Evolutionary conservation across 805 yeast genomes (phyloP).

Genomic region (Candida chauliodis): DNA sequence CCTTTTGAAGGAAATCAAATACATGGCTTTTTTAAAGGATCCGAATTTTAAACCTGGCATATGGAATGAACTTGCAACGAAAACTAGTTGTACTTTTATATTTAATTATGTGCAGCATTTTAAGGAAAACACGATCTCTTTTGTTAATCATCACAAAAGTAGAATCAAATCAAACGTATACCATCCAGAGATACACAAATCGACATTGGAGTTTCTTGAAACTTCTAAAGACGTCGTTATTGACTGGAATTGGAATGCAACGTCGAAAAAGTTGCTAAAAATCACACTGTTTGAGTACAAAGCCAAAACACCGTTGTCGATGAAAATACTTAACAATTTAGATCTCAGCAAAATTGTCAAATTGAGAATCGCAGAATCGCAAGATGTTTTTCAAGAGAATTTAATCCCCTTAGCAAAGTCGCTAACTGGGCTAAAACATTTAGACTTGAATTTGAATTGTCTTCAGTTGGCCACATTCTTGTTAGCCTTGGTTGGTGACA

Average conservation of each 20-base stretch:
- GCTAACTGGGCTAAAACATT: background rate
- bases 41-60: background rate
- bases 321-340: background rate
- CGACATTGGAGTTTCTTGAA: background rate
- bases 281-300: background rate
- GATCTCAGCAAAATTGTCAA: background rate
- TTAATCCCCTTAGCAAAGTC: background rate
- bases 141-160: background rate
- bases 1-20: background rate
- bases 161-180: background rate
- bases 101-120: background rate
- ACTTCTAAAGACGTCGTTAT: background rate
- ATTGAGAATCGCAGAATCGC: background rate
- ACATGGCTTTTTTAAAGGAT: background rate
- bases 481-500: background rate
- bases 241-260: background rate
- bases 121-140: background rate
- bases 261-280: background rate
- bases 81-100: background rate
- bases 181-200: background rate
- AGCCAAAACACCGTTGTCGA: background rate
- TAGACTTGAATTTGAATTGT: background rate
- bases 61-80: background rate
- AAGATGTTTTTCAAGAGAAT: background rate
- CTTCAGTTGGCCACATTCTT: background rate